Conservation (phyloP, 2,329 filamentous ascomycete species). For the Macrophomina pseudophaseolina region DNA sequence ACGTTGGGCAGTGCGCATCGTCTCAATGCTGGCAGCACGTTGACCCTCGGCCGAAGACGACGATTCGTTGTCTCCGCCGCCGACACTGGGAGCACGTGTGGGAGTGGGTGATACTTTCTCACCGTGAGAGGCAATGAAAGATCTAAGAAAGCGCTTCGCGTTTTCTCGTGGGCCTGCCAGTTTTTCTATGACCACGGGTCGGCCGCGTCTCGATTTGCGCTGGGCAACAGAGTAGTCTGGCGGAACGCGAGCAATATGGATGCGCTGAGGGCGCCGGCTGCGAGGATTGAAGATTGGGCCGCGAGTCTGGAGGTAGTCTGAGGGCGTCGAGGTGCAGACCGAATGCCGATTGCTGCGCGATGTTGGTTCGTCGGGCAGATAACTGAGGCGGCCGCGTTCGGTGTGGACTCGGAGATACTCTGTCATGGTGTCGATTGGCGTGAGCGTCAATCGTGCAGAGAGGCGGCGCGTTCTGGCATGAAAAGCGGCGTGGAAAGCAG, state of each 20-base stretch:
- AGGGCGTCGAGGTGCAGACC: slow-evolving; percentile 29
- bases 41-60: slow-evolving; percentile 27
- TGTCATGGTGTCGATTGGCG: slow-evolving; percentile 41
- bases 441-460: slow-evolving; percentile 24
- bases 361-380: slow-evolving; percentile 43
- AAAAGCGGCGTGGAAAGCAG: not conserved
- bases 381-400: slow-evolving; percentile 45
- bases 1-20: slow-evolving; percentile 48
- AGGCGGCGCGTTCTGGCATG: slow-evolving; percentile 15
- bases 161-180: slow-evolving; percentile 57
- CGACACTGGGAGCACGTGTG: slow-evolving; percentile 33
- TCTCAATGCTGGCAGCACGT: slow-evolving; percentile 33
- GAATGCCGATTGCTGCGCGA: slow-evolving; percentile 30
- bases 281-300: slow-evolving; percentile 53
- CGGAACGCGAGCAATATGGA: slow-evolving; percentile 59
- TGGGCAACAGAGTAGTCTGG: slow-evolving; percentile 45
- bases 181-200: slow-evolving; percentile 48
- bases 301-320: slow-evolving; percentile 23
- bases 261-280: slow-evolving; percentile 60
- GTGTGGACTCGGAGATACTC: slow-evolving; percentile 45
- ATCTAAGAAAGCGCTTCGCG: slow-evolving; percentile 56
- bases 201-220: slow-evolving; percentile 39
- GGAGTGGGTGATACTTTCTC: slow-evolving; percentile 33
- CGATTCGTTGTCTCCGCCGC: slow-evolving; percentile 1
- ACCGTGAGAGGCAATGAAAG: slow-evolving; percentile 48